Conservation (phyloP, 768 basidiomycete species). For the Leucocoprinus sp. region DNA sequence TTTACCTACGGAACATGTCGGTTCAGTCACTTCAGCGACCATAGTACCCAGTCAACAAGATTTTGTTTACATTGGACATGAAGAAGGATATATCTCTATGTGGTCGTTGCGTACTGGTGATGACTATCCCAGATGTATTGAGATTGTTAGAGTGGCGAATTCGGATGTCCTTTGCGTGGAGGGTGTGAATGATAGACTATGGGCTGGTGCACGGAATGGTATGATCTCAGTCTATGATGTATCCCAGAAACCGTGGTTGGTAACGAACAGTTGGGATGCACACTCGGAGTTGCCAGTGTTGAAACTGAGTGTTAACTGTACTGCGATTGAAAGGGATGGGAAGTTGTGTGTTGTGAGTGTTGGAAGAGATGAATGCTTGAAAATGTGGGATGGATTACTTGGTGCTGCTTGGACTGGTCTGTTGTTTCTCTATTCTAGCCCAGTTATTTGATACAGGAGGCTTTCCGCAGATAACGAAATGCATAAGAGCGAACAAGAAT, state of each 20-base stretch:
- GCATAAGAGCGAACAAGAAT: slow-evolving; percentile 63
- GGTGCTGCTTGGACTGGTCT: slow-evolving; percentile 82
- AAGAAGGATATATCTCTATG: slow-evolving; percentile 82
- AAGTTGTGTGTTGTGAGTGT: slow-evolving; percentile 67
- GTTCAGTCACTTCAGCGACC: slow-evolving; percentile 76
- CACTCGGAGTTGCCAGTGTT: slow-evolving; percentile 61
- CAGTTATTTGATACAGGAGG: not conserved
- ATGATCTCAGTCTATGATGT: slow-evolving; percentile 78
- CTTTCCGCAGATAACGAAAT: slow-evolving; percentile 61
- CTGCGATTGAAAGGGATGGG: slow-evolving; percentile 61
- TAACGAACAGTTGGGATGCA: slow-evolving; percentile 84
- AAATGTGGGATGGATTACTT: slow-evolving; percentile 87
- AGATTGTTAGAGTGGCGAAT: slow-evolving; percentile 71
- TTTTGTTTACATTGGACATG: slow-evolving; percentile 80
- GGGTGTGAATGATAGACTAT: slow-evolving; percentile 77
- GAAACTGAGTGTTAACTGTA: slow-evolving; percentile 61
- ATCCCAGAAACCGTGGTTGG: slow-evolving; percentile 65
- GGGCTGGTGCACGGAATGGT: slow-evolving; percentile 84
- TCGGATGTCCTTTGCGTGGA: slow-evolving; percentile 80
- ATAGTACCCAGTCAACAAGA: slow-evolving; percentile 61
- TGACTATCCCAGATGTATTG: slow-evolving; percentile 55
- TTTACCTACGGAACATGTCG: slow-evolving; percentile 62
- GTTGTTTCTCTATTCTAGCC: slow-evolving; percentile 20
- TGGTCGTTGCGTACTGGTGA: slow-evolving; percentile 57
- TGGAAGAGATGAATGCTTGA: slow-evolving; percentile 64